These are phyloP conservation scores for Alternaria angustiovoidea DNA, from an alignment of 2,329 filamentous ascomycete species.

Conservation along the genomic window DNA sequence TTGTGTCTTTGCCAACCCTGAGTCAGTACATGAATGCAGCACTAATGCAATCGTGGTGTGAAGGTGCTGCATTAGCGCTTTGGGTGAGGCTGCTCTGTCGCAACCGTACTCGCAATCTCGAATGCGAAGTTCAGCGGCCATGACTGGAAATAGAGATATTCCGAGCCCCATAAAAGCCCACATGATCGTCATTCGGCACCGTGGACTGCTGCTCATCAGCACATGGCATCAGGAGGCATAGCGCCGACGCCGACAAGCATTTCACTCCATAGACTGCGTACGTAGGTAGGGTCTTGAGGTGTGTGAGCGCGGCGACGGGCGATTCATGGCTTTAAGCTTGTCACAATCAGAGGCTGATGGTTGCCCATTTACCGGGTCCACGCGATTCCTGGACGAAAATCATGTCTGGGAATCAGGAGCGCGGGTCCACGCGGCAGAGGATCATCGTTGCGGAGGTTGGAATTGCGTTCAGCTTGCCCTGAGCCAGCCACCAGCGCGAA, in stretches of 20 bases:
- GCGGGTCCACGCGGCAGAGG: conserved; percentile 23
- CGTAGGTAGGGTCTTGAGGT: conserved; percentile 4
- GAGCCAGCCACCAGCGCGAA: conserved; percentile 30
- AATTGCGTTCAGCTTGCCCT: conserved; percentile 28
- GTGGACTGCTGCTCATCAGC: neutral
- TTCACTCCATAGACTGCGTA: conserved; percentile 5
- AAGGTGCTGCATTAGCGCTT: conserved; percentile 26
- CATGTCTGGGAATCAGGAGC: conserved; percentile 31
- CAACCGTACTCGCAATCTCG: conserved; percentile 6
- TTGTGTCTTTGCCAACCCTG: conserved; percentile 12
- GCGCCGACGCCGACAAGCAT: conserved; percentile 1
- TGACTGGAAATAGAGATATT: conserved; percentile 4
- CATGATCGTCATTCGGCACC: neutral
- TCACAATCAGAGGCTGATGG: conserved; percentile 41
- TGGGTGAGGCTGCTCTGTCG: conserved; percentile 23
- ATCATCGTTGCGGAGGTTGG: conserved; percentile 14
- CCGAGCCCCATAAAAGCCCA: conserved; percentile 6
- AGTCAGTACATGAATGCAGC: conserved; percentile 11
- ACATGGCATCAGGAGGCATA: conserved; percentile 3
- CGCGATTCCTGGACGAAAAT: conserved; percentile 41
- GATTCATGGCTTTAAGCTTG: conserved; percentile 35
- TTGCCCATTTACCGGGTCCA: conserved; percentile 39
- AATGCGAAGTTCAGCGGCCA: conserved; percentile 12
- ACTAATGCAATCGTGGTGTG: conserved; percentile 19
- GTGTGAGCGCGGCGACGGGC: conserved; percentile 22